Base-by-base conservation (phyloP, 2,329 filamentous ascomycete species). In the Fusarium sp. region DNA sequence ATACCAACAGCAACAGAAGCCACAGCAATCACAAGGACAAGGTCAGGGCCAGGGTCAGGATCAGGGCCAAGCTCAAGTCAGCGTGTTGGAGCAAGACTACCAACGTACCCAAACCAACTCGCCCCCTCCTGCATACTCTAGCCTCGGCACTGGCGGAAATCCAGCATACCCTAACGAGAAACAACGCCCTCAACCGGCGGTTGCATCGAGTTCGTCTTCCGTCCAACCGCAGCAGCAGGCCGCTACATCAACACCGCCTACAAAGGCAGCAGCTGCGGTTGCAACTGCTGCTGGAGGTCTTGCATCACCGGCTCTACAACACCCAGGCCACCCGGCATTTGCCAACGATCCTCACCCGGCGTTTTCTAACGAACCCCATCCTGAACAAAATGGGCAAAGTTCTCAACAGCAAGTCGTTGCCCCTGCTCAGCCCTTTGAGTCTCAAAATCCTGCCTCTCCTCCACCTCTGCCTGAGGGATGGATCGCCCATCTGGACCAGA, bases 401-500 rank as follows among this genome's bases (percentile, higher is more conserved):
- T 69, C 79, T 28, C 57, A 62, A 67, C 79, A 86, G 65, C 75
- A 78, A 28, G 81, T 81, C 47, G 82, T 80, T 11, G 79, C 83
- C 0, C 79, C 83, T 30, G 71, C 83, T n/a, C 79, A 83, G 12
- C 65, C 76, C 19, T 71, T 76, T 21, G 74, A 75, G 40, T 53
- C 73, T 45, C 80, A 87, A 23, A 87, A 90, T 1, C 93, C 93
- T 28, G 88, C 91, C 24, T 97, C 94, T 17, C 96, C 96, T 30
- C 96, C 96, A 21, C 96, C 95, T 4, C 85, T 99, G 17, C 96
- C 96, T 7, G 96, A 99, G 80, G 96, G 96, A 32, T 99, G 96
- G 96, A 98, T 99, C 74, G 93, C 96, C 20, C 96, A 98, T 77
- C 85, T 98, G 6, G 96, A 99, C 76, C 92, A 93, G 69, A 97